These are phyloP conservation scores for Kluyveromyces siamensis DNA, from an alignment of 805 yeast species.

Conservation along the genomic window DNA sequence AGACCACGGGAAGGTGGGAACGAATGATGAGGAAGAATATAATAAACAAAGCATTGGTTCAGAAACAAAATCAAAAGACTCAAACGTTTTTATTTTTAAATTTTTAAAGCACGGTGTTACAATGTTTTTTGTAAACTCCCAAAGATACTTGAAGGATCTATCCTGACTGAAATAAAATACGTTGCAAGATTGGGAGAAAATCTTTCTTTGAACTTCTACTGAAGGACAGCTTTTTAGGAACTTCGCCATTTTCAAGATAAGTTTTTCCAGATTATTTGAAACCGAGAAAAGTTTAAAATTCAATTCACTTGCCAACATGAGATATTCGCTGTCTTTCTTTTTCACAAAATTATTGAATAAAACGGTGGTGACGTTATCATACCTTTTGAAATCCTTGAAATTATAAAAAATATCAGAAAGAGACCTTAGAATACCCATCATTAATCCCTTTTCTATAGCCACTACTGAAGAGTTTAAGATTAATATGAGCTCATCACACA, in stretches of 20 bases:
- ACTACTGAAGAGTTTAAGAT: constrained; percentile 13
- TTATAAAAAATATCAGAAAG: constrained; percentile 14
- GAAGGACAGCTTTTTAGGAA: constrained; percentile 12
- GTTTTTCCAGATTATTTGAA: not conserved
- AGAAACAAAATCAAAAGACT: constrained; percentile 9
- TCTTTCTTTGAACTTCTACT: constrained; percentile 4
- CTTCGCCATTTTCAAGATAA: constrained; percentile 14
- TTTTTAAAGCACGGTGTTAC: constrained; percentile 9
- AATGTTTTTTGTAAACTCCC: constrained; percentile 10
- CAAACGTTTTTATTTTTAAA: constrained; percentile 6
- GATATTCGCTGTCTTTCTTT: constrained; percentile 7
- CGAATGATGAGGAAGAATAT: constrained; percentile 6
- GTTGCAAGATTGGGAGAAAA: constrained; percentile 17
- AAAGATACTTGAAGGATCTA: constrained; percentile 6
- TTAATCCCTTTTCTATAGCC: not conserved
- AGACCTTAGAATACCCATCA: constrained; percentile 3
- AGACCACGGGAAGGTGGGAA: constrained; percentile 9
- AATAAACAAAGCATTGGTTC: constrained; percentile 23
- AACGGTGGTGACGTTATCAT: constrained; percentile 20
- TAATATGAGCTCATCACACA: constrained; percentile 16
- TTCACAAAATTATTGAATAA: constrained; percentile 20
- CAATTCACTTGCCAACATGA: constrained; percentile 8
- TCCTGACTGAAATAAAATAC: constrained; percentile 8
- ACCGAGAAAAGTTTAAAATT: constrained; percentile 8
- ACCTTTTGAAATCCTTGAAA: constrained; percentile 14